Evolutionary conservation across 2,329 filamentous ascomycete genomes (phyloP).

Genomic region (Fusarium nanum): DNA sequence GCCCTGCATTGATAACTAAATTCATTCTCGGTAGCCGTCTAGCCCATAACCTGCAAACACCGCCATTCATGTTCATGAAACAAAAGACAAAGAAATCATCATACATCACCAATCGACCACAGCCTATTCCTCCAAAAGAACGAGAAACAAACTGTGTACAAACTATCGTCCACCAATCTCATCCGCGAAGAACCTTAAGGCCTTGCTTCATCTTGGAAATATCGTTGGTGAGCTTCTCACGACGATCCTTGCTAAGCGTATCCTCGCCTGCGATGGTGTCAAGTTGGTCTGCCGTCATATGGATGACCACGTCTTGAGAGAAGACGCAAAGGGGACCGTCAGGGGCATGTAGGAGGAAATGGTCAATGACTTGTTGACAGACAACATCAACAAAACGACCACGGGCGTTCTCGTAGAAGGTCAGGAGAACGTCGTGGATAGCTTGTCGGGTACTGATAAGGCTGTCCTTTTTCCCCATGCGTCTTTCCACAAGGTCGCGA

Average conservation of each 20-base stretch:
- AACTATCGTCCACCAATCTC: background rate
- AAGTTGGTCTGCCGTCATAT: conserved; percentile 61
- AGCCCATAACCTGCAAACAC: too few species aligned
- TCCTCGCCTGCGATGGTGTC: conserved; percentile 70
- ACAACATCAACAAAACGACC: conserved; percentile 73
- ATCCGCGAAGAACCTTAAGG: conserved; percentile 41
- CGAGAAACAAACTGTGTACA: background rate
- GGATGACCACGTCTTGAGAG: conserved; percentile 61
- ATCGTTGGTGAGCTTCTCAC: conserved; percentile 59
- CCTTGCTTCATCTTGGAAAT: conserved; percentile 58
- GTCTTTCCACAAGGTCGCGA: background rate
- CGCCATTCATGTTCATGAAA: background rate
- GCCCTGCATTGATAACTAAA: background rate
- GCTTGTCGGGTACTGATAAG: conserved; percentile 57
- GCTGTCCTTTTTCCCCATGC: conserved; percentile 15
- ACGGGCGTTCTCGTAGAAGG: conserved; percentile 71
- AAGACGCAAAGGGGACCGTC: conserved; percentile 66
- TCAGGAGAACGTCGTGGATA: conserved; percentile 69
- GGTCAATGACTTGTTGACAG: conserved; percentile 66
- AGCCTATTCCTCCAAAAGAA: background rate
- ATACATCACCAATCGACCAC: too few species aligned
- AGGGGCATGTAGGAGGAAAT: conserved; percentile 63
- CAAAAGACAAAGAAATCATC: background rate
- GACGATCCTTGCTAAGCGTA: conserved; percentile 51
- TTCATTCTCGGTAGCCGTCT: too few species aligned